These are phyloP conservation scores for Perilla frutescens DNA, from an alignment of 257 asterid genomes.

Conservation along the genomic window DNA sequence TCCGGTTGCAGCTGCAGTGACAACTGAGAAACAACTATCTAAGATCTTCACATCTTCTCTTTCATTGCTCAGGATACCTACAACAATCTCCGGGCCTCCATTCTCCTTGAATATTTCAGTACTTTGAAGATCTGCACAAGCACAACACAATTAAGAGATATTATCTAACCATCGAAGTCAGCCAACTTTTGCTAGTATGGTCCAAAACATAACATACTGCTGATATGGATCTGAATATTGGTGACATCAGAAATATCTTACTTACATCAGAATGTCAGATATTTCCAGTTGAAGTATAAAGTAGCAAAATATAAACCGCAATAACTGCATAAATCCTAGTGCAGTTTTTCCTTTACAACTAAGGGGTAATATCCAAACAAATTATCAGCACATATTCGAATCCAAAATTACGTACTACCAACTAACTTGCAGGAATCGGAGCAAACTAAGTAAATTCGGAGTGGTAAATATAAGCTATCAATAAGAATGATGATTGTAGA, in stretches of 20 bases:
- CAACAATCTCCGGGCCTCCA: constrained; percentile 69
- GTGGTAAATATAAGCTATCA: constrained; percentile 2
- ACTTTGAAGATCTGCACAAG: constrained; percentile 78
- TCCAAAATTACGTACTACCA: not conserved
- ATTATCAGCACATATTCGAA: not conserved
- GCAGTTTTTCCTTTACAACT: constrained; percentile 2
- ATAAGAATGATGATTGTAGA: constrained; percentile 5
- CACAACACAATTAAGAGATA: constrained; percentile 17
- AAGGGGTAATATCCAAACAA: too few relatives aligned
- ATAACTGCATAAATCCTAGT: constrained; percentile 13
- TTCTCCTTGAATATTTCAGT: constrained; percentile 70
- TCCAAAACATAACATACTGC: constrained; percentile 13
- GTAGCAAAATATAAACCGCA: not conserved
- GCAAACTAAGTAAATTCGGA: constrained; percentile 18
- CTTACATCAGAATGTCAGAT: not conserved
- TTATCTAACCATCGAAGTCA: constrained; percentile 4
- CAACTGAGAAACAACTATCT: constrained; percentile 75
- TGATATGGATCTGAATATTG: constrained; percentile 10
- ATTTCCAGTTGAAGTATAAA: not conserved
- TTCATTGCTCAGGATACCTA: constrained; percentile 56
- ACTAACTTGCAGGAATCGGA: not conserved
- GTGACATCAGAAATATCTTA: not conserved
- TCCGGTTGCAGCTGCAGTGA: constrained; percentile 89
- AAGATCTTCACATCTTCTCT: constrained; percentile 56
- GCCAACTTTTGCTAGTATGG: not conserved